Conservation (phyloP, 441 rosid genomes). For the Biscutella laevigata region DNA sequence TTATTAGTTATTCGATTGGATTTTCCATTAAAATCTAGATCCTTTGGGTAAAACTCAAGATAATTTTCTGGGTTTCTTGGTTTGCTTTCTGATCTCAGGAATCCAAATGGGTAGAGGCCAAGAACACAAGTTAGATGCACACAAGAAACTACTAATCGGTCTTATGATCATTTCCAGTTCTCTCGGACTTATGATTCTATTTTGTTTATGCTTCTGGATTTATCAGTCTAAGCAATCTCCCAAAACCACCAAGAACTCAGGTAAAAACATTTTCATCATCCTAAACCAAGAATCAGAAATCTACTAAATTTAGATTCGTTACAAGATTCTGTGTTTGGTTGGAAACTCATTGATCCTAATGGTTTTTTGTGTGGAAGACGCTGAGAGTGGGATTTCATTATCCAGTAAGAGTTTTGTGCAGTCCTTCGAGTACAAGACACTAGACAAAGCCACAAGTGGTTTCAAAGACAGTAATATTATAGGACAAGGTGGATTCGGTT, state of each 20-base stretch:
- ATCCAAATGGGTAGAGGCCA: conserved; percentile 32
- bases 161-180: conserved; percentile 49
- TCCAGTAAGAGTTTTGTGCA: conserved; percentile 44
- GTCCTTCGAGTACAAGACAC: conserved; percentile 46
- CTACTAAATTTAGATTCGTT: neutral
- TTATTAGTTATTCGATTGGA: neutral
- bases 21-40: neutral
- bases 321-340: neutral
- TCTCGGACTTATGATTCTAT: conserved; percentile 37
- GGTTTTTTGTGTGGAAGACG: neutral
- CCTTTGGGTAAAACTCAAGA: neutral
- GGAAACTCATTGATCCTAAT: neutral
- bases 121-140: conserved; percentile 40
- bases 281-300: too few species aligned
- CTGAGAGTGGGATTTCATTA: conserved; percentile 40
- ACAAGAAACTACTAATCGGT: conserved; percentile 38
- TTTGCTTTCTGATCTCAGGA: conserved; percentile 34
- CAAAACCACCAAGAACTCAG: conserved; percentile 29
- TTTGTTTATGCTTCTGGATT: conserved; percentile 42
- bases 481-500: conserved; percentile 83
- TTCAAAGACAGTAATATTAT: conserved; percentile 54
- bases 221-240: conserved; percentile 32
- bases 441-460: conserved; percentile 60
- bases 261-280: too few species aligned
- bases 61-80: neutral